Evolutionary conservation across 345 rosid genomes (phyloP), one percentile per base, ranked within the genome.

Genomic region (Linum usitatissimum): DNA sequence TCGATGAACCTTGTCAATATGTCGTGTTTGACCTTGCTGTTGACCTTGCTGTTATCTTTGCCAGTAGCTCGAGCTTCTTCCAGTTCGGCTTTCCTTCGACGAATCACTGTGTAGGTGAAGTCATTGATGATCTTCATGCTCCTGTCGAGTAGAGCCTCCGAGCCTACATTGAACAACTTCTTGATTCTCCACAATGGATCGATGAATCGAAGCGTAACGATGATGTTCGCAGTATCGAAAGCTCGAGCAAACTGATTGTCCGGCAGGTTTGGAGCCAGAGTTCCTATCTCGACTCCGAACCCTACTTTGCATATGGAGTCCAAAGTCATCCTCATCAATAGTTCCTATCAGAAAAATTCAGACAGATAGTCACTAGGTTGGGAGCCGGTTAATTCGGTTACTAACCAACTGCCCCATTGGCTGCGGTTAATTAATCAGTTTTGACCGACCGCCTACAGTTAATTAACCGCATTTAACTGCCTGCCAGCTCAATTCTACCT

Each of bases 291-390:
- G 14, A 87, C 98, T 42, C 98, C 96, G 71, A 88, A 92, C 49
- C 98, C 98, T 48, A 92, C 96, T 70, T 86, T 88, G 75, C 96
- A 92, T 71, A 88, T 92, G 19, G 96, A 92, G 74, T 86, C 98
- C 66, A 85, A 64, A 6, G 98, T 89, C 98, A 92, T 82, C 79
- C 96, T 84, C 96, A 87, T 88, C 69, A 88, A 63, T 66, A 89
- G 57, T 53, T 86, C 95, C 98, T 92, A 36, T 0, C 57, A 53
- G 61, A 60, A 30, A 45, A 19, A 18, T 18, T 18, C 12, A 20
- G 6, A 8, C 30, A 18, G 30, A 19, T 18, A 5, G 28, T 55
- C 8, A 9, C 30, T n/a, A n/a, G n/a, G n/a, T n/a, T n/a, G n/a
- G n/a, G n/a, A n/a, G n/a, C n/a, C n/a, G n/a, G n/a, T n/a, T n/a